A percentile compares a stretch with the other conserved stretches of the same genome.
Evolutionary conservation across 352 stramenopile genomes (phyloP).

Genomic region (Phytopythium litorale): DNA sequence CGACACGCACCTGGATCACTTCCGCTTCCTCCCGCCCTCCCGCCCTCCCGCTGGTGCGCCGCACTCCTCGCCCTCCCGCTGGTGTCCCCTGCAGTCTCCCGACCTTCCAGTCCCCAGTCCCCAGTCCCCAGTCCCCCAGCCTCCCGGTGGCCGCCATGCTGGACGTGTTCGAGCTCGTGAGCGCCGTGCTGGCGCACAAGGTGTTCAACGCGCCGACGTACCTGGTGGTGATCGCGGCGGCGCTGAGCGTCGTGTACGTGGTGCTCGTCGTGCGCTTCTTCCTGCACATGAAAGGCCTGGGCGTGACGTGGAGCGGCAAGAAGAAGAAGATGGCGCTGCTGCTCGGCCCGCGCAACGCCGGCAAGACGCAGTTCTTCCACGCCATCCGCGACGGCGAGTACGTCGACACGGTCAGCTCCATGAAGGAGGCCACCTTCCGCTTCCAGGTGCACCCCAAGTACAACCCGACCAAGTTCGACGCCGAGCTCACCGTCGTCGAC

Average conservation of each 20-base stretch:
- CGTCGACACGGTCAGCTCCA: slow-evolving; percentile 80
- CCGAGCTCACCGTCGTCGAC: slow-evolving; percentile 70
- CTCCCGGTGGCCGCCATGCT: neutral
- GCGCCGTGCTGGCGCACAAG: slow-evolving; percentile 25
- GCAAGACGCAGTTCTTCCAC: slow-evolving; percentile 86
- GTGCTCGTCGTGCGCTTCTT: slow-evolving; percentile 56
- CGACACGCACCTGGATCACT: neutral
- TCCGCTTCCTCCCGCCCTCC: neutral
- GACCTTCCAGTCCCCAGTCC: too few species aligned
- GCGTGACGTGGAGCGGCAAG: slow-evolving; percentile 65
- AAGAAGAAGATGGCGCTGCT: slow-evolving; percentile 72
- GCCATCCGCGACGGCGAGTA: slow-evolving; percentile 60
- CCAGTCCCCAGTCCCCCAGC: too few species aligned
- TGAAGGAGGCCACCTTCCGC: slow-evolving; percentile 71
- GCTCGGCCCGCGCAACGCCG: slow-evolving; percentile 53
- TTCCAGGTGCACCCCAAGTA: slow-evolving; percentile 64
- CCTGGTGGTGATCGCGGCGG: slow-evolving; percentile 45
- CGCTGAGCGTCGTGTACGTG: slow-evolving; percentile 44
- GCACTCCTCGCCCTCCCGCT: too few species aligned
- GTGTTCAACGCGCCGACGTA: slow-evolving; percentile 58
- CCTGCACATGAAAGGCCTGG: slow-evolving; percentile 60
- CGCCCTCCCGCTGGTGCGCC: neutral
- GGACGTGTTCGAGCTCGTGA: neutral
- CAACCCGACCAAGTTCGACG: slow-evolving; percentile 68
- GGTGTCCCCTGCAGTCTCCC: too few species aligned